These are phyloP conservation scores for Rhodamnia rubescens DNA, from an alignment of 345 rosid species.

Conservation along the genomic window DNA sequence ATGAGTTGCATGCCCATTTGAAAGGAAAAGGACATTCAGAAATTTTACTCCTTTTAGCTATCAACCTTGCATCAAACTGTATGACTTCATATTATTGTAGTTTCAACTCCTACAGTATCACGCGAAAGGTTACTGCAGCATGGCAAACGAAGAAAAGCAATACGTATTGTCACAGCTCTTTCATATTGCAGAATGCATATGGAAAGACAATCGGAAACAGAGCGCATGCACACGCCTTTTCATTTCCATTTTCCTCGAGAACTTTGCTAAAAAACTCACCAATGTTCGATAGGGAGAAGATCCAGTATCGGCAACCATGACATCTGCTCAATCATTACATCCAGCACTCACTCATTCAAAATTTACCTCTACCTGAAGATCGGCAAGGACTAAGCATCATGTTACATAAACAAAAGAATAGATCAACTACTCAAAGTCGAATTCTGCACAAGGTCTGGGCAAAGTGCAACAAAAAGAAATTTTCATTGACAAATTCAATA, in stretches of 20 bases:
- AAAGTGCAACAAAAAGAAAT: conserved; percentile 8
- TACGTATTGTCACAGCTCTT: background rate
- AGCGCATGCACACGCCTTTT: background rate
- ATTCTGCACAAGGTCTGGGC: background rate
- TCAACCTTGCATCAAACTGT: background rate
- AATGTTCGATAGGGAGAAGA: background rate
- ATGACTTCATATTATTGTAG: background rate
- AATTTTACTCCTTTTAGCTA: background rate
- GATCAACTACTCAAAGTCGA: background rate
- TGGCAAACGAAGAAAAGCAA: background rate
- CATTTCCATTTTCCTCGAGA: background rate
- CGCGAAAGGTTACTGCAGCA: background rate
- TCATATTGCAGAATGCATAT: background rate
- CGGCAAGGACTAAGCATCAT: background rate
- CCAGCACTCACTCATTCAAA: background rate
- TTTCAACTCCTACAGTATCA: background rate
- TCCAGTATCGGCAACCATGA: background rate
- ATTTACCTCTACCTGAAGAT: background rate
- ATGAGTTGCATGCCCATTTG: background rate
- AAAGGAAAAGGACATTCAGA: background rate
- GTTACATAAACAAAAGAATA: background rate
- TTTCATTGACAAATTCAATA: conserved; percentile 25
- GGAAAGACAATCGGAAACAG: background rate
- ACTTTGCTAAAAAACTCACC: background rate
- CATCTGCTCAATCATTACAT: background rate